Evolutionary conservation across 345 rosid genomes (phyloP).

Genomic region (Linum usitatissimum): DNA sequence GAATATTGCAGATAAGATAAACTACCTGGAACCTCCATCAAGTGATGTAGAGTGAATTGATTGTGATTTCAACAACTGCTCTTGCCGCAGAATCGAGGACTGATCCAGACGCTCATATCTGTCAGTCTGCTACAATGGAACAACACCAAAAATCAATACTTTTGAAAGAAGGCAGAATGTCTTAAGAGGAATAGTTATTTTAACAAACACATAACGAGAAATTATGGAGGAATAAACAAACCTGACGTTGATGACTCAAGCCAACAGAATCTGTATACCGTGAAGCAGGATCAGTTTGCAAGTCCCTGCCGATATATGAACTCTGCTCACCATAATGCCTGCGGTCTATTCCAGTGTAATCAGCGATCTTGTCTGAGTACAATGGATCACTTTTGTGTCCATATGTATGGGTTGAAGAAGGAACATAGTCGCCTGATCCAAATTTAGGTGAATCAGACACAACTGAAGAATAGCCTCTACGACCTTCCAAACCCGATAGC

Average conservation of each 20-base stretch:
- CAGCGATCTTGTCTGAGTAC: conserved; percentile 62
- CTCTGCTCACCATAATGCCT: conserved; percentile 66
- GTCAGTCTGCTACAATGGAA: conserved; percentile 40
- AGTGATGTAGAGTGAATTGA: conserved; percentile 56
- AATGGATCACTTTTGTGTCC: conserved; percentile 64
- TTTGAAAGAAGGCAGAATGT: background rate
- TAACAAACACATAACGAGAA: background rate
- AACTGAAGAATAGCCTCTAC: conserved; percentile 54
- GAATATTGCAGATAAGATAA: conserved; percentile 7
- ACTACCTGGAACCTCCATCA: conserved; percentile 74
- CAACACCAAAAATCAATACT: background rate
- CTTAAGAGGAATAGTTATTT: background rate
- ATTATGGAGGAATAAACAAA: conserved; percentile 10
- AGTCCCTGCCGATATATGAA: conserved; percentile 58
- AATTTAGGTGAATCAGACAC: conserved; percentile 69
- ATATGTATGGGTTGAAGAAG: conserved; percentile 61
- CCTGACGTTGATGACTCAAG: conserved; percentile 77
- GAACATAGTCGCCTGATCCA: conserved; percentile 50
- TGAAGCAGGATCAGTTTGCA: conserved; percentile 53
- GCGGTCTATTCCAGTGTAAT: conserved; percentile 58
- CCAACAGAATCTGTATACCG: conserved; percentile 62
- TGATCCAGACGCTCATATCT: conserved; percentile 71
- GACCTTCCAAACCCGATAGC: conserved; percentile 52
- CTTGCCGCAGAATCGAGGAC: conserved; percentile 71
- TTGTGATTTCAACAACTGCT: conserved; percentile 64